phyloP scores from a whole-genome alignment of 1,284 basidiomycete genomes.

The Gymnopus androsaceus region DNA sequence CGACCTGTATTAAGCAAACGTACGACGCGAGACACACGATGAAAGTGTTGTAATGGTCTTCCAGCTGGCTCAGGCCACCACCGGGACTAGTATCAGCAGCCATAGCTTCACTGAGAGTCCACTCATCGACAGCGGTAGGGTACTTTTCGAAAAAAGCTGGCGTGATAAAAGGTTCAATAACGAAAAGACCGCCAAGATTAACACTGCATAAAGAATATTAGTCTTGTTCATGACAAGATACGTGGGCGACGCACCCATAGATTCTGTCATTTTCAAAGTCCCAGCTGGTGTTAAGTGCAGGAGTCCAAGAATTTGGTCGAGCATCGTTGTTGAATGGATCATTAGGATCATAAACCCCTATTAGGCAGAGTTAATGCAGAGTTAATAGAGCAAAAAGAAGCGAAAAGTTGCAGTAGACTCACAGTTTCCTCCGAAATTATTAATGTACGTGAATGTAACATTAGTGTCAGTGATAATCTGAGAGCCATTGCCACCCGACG shows the following conservation, averaged over 20 bases:
- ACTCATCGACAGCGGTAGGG: conserved; percentile 71
- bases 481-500: conserved; percentile 50
- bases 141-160: conserved; percentile 79
- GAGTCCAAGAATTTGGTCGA: conserved; percentile 63
- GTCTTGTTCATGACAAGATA: neutral
- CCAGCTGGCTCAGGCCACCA: conserved; percentile 56
- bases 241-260: conserved; percentile 31
- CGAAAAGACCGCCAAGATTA: conserved; percentile 73
- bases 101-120: conserved; percentile 70
- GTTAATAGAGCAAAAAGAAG: neutral
- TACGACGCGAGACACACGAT: neutral
- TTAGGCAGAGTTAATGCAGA: neutral
- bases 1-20: neutral
- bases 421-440: conserved; percentile 54
- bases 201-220: conserved; percentile 40
- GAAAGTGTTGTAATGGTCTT: conserved; percentile 66
- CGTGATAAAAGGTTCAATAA: conserved; percentile 80
- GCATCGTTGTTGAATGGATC: conserved; percentile 70
- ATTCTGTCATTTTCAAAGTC: conserved; percentile 51
- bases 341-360: conserved; percentile 52
- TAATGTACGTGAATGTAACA: conserved; percentile 53
- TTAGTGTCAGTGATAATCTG: conserved; percentile 51
- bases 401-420: conserved; percentile 28
- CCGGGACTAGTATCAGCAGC: conserved; percentile 61
- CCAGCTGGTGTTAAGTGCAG: conserved; percentile 65